Evolutionary conservation across 78 protist genomes (phyloP), one percentile per base, ranked within the genome.

Genomic region (Dictyostelium firmibasis): DNA sequence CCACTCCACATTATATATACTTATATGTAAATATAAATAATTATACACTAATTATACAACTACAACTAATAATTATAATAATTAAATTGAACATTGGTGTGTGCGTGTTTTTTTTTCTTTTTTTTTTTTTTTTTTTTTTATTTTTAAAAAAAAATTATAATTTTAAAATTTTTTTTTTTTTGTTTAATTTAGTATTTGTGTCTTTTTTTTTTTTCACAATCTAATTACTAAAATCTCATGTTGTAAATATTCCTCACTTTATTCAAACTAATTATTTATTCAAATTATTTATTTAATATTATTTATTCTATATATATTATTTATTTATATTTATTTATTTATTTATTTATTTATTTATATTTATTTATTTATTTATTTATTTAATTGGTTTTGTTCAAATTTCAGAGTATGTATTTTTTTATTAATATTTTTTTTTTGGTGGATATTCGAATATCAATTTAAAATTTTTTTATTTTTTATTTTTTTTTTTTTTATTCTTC

Each of bases 221-320:
- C 79, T 72, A 33, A 72, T 72, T 72, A 72, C 79, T 72, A 72
- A 72, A 72, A 29, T 72, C 44, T 70, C 78, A 72, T 72, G 79
- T 72, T 72, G 33, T 33, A 72, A 72, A 16, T 33, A 29, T 70
- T 16, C 23, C 2, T 50, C 62, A 50, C 62, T 50, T 57, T 57
- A 16, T 57, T 57, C 67, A 57, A 57, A 57, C 67, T 57, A 57
- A 57, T 57, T 57, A 57, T 57, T 57, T 57, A 57, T 57, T 44
- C 13, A 38, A 38, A 38, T 60, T 60, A 60, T 60, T 60, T 60
- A 53, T 53, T 53, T 53, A 53, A n/a, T n/a, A n/a, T n/a, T n/a
- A 9, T 53, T 41, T 41, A 41, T 4, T 50, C 8, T 60, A 13
- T 11, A 23, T 50, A 2, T 10, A 23, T 64, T 25, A 62, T 13